These are phyloP conservation scores for Ceratocystis diversiconidia DNA, from an alignment of 2,329 filamentous ascomycete species.

Conservation along the genomic window DNA sequence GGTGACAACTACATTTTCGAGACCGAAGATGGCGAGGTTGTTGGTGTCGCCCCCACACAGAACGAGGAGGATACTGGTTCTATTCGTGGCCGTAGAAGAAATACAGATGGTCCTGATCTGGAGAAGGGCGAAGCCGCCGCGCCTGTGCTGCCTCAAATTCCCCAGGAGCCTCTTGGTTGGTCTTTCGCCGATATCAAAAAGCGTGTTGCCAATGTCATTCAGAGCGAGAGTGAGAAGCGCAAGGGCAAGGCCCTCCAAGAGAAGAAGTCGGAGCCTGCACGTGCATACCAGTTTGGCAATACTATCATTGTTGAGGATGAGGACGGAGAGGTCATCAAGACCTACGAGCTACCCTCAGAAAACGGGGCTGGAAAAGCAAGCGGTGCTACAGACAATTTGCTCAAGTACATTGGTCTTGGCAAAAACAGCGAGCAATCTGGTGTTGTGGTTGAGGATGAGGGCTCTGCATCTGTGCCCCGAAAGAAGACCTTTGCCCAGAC, in stretches of 20 bases:
- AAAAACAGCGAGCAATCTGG: conserved; percentile 20
- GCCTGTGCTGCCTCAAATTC: conserved; percentile 5
- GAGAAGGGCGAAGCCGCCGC: conserved; percentile 19
- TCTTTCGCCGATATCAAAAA: conserved; percentile 33
- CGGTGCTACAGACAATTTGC: conserved; percentile 26
- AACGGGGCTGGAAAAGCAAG: conserved; percentile 24
- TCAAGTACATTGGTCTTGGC: conserved; percentile 41
- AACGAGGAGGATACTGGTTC: conserved; percentile 23
- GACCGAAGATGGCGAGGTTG: conserved; percentile 72
- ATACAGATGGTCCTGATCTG: conserved; percentile 18
- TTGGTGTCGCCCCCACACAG: conserved; percentile 45
- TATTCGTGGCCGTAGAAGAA: background rate
- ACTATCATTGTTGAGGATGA: conserved; percentile 81
- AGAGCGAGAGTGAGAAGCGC: conserved; percentile 47
- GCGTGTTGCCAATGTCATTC: conserved; percentile 37
- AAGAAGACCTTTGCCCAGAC: conserved; percentile 27
- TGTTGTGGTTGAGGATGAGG: conserved; percentile 15
- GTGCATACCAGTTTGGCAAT: conserved; percentile 74
- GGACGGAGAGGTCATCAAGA: conserved; percentile 74
- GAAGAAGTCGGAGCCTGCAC: conserved; percentile 54
- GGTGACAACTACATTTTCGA: conserved; percentile 68
- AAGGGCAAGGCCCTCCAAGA: conserved; percentile 44
- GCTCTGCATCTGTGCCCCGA: conserved; percentile 22
- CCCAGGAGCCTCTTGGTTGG: conserved; percentile 22
- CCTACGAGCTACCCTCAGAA: conserved; percentile 56